Percentiles rank a stretch among this genome's conserved stretches.
phyloP scores from a whole-genome alignment of 768 basidiomycete genomes.

The Phlebiopsis gigantea region DNA sequence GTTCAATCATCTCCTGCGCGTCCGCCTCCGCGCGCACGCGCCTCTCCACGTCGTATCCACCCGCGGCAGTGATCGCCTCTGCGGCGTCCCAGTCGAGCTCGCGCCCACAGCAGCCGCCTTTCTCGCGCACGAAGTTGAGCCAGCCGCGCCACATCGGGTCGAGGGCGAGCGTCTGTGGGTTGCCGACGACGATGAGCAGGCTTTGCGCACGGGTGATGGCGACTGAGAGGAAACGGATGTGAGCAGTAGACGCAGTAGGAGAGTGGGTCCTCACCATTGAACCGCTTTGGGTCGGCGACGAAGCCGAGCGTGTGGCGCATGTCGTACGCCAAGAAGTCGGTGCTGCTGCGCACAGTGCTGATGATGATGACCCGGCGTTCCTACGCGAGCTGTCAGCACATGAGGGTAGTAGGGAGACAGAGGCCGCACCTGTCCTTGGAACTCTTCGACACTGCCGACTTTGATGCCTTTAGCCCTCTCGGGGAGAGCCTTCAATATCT shows the following conservation, averaged over 20 bases:
- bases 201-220: constrained; percentile 60
- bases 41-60: constrained; percentile 34
- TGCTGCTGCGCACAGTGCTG: constrained; percentile 32
- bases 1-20: constrained; percentile 4
- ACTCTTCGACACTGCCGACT: constrained; percentile 36
- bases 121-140: constrained; percentile 49
- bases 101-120: constrained; percentile 51
- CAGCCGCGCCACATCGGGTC: constrained; percentile 61
- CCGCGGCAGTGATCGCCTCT: constrained; percentile 30
- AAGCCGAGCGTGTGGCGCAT: constrained; percentile 29
- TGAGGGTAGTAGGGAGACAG: neutral
- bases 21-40: constrained; percentile 3
- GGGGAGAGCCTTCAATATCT: constrained; percentile 25
- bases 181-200: constrained; percentile 54
- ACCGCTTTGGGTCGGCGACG: constrained; percentile 29
- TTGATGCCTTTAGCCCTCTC: constrained; percentile 19
- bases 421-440: constrained; percentile 40
- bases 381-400: too few species aligned
- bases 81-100: constrained; percentile 46
- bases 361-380: constrained; percentile 34
- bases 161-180: constrained; percentile 51
- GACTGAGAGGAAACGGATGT: constrained; percentile 24
- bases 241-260: too few species aligned
- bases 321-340: constrained; percentile 22
- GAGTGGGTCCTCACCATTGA: constrained; percentile 30